Evolutionary conservation across 108 stramenopile species (phyloP).

Genomic region (Craspedostauros australis): DNA sequence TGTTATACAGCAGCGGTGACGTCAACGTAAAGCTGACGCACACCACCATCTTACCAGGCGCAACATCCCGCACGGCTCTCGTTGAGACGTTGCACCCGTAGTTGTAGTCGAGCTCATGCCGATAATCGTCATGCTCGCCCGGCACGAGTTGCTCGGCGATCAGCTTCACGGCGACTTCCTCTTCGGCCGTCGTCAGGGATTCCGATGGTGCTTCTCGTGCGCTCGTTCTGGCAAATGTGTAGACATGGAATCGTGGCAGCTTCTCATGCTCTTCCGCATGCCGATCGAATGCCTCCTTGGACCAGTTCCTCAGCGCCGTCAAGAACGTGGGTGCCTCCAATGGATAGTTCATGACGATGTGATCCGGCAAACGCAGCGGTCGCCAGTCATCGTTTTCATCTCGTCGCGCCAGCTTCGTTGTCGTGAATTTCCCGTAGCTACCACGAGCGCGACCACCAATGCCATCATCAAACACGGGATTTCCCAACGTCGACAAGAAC

Average conservation of each 20-base stretch:
- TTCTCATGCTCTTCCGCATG: not conserved
- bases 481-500: constrained; percentile 65
- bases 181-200: constrained; percentile 19
- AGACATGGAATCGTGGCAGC: constrained; percentile 39
- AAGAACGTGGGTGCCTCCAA: constrained; percentile 58
- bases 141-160: constrained; percentile 65
- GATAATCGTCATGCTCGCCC: not conserved
- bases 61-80: constrained; percentile 74
- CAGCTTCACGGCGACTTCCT: constrained; percentile 61
- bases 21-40: constrained; percentile 81
- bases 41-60: constrained; percentile 78
- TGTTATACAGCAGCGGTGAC: too few species aligned
- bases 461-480: too few species aligned
- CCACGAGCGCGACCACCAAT: not conserved
- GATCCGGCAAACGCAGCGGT: constrained; percentile 41
- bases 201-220: not conserved
- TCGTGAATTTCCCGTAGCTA: too few species aligned
- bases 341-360: constrained; percentile 81
- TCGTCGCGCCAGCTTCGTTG: too few species aligned
- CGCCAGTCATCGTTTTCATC: not conserved
- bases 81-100: constrained; percentile 58
- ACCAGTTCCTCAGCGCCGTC: constrained; percentile 76
- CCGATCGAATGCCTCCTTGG: constrained; percentile 8
- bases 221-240: constrained; percentile 66
- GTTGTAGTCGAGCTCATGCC: constrained; percentile 45